These are phyloP conservation scores for Suillus decipiens DNA, from an alignment of 768 basidiomycete species.

Conservation along the genomic window DNA sequence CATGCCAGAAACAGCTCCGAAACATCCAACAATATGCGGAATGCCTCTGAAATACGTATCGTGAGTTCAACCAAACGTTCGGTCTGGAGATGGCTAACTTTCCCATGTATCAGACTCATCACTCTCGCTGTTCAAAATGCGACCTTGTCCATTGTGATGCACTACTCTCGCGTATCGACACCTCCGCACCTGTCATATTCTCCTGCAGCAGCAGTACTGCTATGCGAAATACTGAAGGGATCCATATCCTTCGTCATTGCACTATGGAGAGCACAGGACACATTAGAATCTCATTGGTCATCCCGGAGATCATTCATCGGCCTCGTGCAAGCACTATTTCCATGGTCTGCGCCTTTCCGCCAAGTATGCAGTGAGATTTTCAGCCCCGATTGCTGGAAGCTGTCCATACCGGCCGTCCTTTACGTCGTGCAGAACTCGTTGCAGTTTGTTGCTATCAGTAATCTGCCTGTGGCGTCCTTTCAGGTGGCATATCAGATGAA, in stretches of 20 bases:
- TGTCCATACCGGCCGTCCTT: conserved; percentile 93
- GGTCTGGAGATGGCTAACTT: conserved; percentile 8
- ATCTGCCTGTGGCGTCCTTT: conserved; percentile 95
- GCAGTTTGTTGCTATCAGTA: conserved; percentile 94
- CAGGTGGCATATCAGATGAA: conserved; percentile 99
- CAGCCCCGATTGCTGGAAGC: conserved; percentile 94
- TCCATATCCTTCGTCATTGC: conserved; percentile 90
- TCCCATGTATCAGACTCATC: conserved; percentile 48
- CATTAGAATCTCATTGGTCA: conserved; percentile 41
- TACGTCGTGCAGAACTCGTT: conserved; percentile 97
- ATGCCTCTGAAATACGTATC: conserved; percentile 81
- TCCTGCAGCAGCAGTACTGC: conserved; percentile 89
- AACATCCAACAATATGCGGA: conserved; percentile 60
- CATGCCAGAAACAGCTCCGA: conserved; percentile 29
- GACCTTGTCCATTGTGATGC: conserved; percentile 95
- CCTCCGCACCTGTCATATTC: conserved; percentile 82
- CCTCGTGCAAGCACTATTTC: conserved; percentile 39
- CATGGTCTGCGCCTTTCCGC: conserved; percentile 51
- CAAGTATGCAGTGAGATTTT: conserved; percentile 75
- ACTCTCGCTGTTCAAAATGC: conserved; percentile 95
- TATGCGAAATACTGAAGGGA: conserved; percentile 94
- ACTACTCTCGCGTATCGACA: conserved; percentile 92
- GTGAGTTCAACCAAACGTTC: conserved; percentile 44
- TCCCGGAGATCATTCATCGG: conserved; percentile 42
- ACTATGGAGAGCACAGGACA: conserved; percentile 50